Evolutionary conservation across 116 monocot species (phyloP).

Genomic region (Phalaenopsis hybrid): DNA sequence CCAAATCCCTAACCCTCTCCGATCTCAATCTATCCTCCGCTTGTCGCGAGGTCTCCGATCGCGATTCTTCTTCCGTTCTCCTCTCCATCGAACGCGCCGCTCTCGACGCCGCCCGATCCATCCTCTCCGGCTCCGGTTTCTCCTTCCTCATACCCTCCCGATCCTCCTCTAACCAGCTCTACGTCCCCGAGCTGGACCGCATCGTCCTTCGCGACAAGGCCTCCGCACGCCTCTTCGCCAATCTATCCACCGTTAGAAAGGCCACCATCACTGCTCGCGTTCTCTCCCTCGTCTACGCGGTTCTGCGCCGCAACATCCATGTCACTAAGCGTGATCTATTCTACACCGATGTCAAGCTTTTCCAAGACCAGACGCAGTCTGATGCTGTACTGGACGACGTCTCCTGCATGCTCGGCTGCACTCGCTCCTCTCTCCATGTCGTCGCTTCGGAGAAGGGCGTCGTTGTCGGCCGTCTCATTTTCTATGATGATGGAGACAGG

Average conservation of each 20-base stretch:
- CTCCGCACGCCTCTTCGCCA: slow-evolving; percentile 66
- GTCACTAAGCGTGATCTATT: slow-evolving; percentile 98
- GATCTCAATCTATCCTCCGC: slow-evolving; percentile 60
- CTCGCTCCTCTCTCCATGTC: slow-evolving; percentile 84
- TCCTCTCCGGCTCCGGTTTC: slow-evolving; percentile 72
- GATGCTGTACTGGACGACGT: slow-evolving; percentile 95
- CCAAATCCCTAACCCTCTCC: slow-evolving; percentile 37
- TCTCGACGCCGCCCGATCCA: slow-evolving; percentile 53
- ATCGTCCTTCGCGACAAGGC: slow-evolving; percentile 73
- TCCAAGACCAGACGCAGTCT: slow-evolving; percentile 88
- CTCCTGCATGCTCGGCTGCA: slow-evolving; percentile 94
- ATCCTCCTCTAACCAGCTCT: slow-evolving; percentile 81
- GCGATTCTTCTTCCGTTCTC: slow-evolving; percentile 33
- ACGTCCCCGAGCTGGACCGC: slow-evolving; percentile 89
- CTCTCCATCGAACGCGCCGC: slow-evolving; percentile 58
- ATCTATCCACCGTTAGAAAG: slow-evolving; percentile 83
- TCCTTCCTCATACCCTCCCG: slow-evolving; percentile 94
- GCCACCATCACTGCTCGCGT: slow-evolving; percentile 80
- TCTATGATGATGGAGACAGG: slow-evolving; percentile 78
- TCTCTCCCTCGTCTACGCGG: slow-evolving; percentile 70
- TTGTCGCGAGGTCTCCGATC: slow-evolving; percentile 39
- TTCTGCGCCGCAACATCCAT: slow-evolving; percentile 70
- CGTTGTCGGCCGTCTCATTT: slow-evolving; percentile 79
- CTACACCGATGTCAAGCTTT: slow-evolving; percentile 99
- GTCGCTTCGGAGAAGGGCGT: slow-evolving; percentile 99